Base-by-base conservation (phyloP, 306 rosid species). In the Malus orientalis region DNA sequence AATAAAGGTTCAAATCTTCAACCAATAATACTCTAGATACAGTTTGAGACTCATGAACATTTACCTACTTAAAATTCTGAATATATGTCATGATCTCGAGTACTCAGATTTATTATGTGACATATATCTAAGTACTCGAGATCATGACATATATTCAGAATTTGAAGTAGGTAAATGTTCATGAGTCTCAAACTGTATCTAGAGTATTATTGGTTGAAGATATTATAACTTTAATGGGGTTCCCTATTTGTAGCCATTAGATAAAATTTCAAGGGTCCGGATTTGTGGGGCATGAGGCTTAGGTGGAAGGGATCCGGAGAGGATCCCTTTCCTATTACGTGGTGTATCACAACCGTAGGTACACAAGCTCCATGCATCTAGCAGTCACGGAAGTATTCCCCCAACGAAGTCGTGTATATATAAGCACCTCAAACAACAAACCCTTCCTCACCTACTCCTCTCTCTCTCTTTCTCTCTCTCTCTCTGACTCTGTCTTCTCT, bases 361-460 rank as follows among this genome's bases (percentile, higher is more conserved):
- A 66, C 66, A 36, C 54, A 81, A 81, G 27, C 74, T 76, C 38
- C 22, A 61, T 76, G 71, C 81, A 45, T 59, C 77, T 11, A 11
- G 7, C 10, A 8, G 77, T 64, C 2, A 32, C 18, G 33, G 8
- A 3, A 71, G 62, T 71, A 32, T 38, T 42, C 33, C 73, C 4
- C 72, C 70, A 42, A 58, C 55, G 58, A 71, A 74, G 44, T 78
- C 36, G 81, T 65, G 73, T 80, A 60, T 84, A 78, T 89, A 75
- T 76, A 85, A 78, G 19, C 54, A 81, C 87, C 88, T 78, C 77
- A 61, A 81, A 54, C 80, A 57, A 63, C 74, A 19, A 66, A 66
- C 70, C 22, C 44, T 70, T 44, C 19, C 74, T 76, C 42, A 73
- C 78, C 84, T 69, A 70, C 72, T 32, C 80, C 22, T 60, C 71